Percentiles rank a stretch among this genome's conserved stretches.
Evolutionary conservation across 306 rosid species (phyloP).

Genomic region (Sophora flavescens): DNA sequence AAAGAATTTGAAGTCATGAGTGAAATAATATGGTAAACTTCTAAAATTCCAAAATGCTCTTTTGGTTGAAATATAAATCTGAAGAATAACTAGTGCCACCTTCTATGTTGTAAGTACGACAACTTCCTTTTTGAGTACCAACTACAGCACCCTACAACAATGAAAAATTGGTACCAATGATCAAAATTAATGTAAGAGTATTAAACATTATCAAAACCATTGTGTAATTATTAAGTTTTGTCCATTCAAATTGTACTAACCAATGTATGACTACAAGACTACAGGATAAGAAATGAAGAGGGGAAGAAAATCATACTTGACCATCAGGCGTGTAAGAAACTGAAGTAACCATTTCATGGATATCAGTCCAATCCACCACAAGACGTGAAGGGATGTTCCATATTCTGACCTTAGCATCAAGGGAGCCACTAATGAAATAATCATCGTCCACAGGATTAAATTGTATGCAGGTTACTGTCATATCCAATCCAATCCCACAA

Average conservation of each 20-base stretch:
- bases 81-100: slow-evolving; percentile 50
- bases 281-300: not conserved
- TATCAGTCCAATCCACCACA: slow-evolving; percentile 88
- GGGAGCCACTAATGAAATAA: slow-evolving; percentile 87
- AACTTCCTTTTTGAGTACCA: slow-evolving; percentile 82
- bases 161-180: not conserved
- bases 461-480: slow-evolving; percentile 87
- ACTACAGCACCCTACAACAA: slow-evolving; percentile 66
- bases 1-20: not conserved
- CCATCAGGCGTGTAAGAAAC: slow-evolving; percentile 83
- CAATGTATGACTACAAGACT: not conserved
- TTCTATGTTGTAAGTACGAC: slow-evolving; percentile 64
- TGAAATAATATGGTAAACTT: slow-evolving; percentile 9
- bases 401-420: slow-evolving; percentile 86
- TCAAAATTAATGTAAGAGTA: slow-evolving; percentile 2
- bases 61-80: not conserved
- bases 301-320: slow-evolving; percentile 53
- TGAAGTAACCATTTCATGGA: slow-evolving; percentile 92
- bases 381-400: slow-evolving; percentile 79
- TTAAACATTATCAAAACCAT: not conserved
- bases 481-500: not conserved
- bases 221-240: not conserved
- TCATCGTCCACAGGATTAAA: slow-evolving; percentile 82
- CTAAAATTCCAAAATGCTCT: not conserved
- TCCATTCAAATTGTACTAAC: not conserved